phyloP scores from a whole-genome alignment of 1,284 basidiomycete genomes.

The Paramarasmius palmivorus region DNA sequence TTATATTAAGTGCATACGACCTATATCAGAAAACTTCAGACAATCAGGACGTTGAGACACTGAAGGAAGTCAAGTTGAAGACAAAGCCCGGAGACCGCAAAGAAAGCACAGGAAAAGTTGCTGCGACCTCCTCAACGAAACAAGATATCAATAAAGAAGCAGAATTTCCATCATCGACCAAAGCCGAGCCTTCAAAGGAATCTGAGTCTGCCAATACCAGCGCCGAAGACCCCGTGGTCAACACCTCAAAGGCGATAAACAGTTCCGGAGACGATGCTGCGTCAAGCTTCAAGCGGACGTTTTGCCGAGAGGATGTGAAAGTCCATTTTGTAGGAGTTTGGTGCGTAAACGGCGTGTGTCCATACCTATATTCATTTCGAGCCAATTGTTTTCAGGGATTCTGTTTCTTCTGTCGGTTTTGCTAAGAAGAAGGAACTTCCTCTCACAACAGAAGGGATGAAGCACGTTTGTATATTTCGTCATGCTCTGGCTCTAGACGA shows the following conservation, averaged over 20 bases:
- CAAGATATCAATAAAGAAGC: too few species aligned
- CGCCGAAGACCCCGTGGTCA: too few species aligned
- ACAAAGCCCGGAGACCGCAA: too few species aligned
- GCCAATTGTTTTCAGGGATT: slow-evolving; percentile 21
- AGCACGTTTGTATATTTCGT: slow-evolving; percentile 27
- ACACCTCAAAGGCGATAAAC: background rate
- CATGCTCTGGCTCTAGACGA: slow-evolving; percentile 36
- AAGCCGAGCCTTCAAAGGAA: too few species aligned
- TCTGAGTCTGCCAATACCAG: too few species aligned
- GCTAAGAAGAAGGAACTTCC: slow-evolving; percentile 18
- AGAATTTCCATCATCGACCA: too few species aligned
- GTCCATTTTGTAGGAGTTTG: slow-evolving; percentile 40
- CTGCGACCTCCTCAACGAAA: too few species aligned
- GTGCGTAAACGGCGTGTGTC: slow-evolving; percentile 20
- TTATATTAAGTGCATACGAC: slow-evolving; percentile 28
- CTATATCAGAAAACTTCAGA: slow-evolving; percentile 21
- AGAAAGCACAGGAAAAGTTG: too few species aligned
- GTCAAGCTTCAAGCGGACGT: slow-evolving; percentile 26
- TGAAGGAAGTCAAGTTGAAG: too few species aligned
- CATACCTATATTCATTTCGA: background rate
- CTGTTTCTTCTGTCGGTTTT: slow-evolving; percentile 27
- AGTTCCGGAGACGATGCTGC: background rate
- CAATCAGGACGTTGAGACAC: too few species aligned
- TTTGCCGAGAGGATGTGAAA: slow-evolving; percentile 21
- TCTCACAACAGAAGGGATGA: slow-evolving; percentile 18